Conservation (phyloP, 2,329 filamentous ascomycete genomes). For the Penicillium sp. region DNA sequence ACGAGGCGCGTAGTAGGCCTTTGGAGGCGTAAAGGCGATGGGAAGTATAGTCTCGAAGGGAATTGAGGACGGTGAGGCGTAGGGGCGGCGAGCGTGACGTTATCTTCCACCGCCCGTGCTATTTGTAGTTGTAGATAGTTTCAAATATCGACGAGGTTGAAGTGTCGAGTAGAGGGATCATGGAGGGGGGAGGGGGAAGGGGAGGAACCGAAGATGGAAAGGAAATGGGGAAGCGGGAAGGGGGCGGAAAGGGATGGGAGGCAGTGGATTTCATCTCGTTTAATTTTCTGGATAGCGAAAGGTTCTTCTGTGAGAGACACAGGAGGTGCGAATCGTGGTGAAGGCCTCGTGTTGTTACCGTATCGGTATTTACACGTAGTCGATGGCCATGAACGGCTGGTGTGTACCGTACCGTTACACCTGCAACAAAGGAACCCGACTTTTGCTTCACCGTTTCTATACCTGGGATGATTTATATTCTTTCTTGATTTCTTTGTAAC, state of each 20-base stretch:
- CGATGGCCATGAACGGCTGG: too few relatives aligned
- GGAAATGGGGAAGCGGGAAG: slow-evolving; percentile 14
- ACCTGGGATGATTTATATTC: not conserved
- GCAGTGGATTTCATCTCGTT: slow-evolving; percentile 26
- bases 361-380: not conserved
- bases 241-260: slow-evolving; percentile 22
- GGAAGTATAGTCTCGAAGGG: slow-evolving; percentile 4
- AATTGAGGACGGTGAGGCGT: slow-evolving; percentile 4
- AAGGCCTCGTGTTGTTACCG: slow-evolving; percentile 7
- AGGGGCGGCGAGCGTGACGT: slow-evolving; percentile 23
- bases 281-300: slow-evolving; percentile 13
- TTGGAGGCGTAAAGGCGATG: slow-evolving; percentile 3
- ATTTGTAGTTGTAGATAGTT: slow-evolving; percentile 18
- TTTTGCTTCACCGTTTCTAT: not conserved
- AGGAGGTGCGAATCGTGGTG: slow-evolving; percentile 1
- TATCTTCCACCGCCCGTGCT: slow-evolving; percentile 19
- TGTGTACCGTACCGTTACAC: slow-evolving; percentile 9
- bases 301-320: slow-evolving; percentile 13
- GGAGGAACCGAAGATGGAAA: slow-evolving; percentile 15
- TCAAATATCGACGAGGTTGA: slow-evolving; percentile 27
- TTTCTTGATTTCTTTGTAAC: too few relatives aligned
- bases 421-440: not conserved
- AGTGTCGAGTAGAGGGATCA: slow-evolving; percentile 22
- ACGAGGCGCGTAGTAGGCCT: not conserved
- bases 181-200: slow-evolving; percentile 23